These are phyloP conservation scores for Lachancea sp. DNA, from an alignment of 805 yeast genomes.

Conservation along the genomic window DNA sequence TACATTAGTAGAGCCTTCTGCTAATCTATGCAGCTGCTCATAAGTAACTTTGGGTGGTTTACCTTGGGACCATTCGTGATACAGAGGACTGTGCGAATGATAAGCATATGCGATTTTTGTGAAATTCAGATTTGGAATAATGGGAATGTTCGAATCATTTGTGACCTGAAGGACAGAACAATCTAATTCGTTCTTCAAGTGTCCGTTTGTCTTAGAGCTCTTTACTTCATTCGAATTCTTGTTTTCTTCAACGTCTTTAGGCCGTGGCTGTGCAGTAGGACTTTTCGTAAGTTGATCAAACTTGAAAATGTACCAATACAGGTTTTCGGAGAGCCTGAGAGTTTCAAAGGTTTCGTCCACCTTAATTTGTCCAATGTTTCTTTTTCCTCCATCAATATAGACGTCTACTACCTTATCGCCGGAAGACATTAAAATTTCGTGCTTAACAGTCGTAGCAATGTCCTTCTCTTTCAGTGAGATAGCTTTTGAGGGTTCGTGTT, in stretches of 20 bases:
- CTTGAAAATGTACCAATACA: not conserved
- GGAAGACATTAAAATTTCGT: not conserved
- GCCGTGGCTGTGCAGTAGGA: not conserved
- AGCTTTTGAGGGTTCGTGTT: no score
- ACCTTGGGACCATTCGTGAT: conserved; percentile 8
- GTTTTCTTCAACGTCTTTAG: not conserved
- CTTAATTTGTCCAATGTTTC: conserved; percentile 7
- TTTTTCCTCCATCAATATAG: not conserved
- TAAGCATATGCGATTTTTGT: not conserved
- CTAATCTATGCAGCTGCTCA: not conserved
- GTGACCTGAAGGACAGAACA: conserved; percentile 1
- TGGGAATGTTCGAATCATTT: conserved; percentile 4
- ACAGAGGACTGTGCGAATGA: conserved; percentile 6
- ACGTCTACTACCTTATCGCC: conserved; percentile 3
- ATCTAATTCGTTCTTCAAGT: not conserved
- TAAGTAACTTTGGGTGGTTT: conserved; percentile 1
- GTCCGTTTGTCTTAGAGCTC: not conserved
- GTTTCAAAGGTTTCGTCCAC: conserved; percentile 15
- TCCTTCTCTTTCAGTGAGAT: not conserved
- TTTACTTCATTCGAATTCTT: not conserved
- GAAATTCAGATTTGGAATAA: not conserved
- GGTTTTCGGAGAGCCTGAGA: conserved; percentile 11
- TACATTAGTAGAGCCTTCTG: not conserved
- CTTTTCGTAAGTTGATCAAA: not conserved
- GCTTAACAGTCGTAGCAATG: not conserved